Base-by-base conservation (phyloP, 2,329 filamentous ascomycete species). In the Hypoxylon sp. region DNA sequence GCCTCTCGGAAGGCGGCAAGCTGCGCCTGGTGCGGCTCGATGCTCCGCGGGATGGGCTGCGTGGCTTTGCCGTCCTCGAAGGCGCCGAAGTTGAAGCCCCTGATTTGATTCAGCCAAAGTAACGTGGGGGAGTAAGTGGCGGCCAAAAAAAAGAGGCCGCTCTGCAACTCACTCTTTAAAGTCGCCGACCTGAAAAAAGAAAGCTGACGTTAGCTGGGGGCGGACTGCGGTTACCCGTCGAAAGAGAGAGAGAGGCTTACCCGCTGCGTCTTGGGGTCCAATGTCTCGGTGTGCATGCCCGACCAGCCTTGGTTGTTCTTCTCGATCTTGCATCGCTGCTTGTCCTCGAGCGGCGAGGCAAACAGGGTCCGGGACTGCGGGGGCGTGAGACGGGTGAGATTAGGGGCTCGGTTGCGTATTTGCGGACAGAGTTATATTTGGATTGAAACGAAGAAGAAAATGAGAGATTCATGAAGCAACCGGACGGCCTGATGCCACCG, bases 51-150 rank as follows among this genome's bases (percentile, higher is more conserved):
- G 1, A 98, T 79, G 7, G 89, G 88, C 73, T 98, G 94, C 60
- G 89, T 86, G 11, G 89, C 83, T 74, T 87, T 86, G 65, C 85
- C 82, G 61, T 86, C 67, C 55, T 79, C 71, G 71, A 95, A 96
- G 66, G 91, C 86, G 63, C 89, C 91, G 70, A 98, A 89, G 78
- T 98, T 99, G 81, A 98, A 94, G 31, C 89, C 92, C 78, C 92
- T 95, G n/a, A n/a, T 60, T 15, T 33, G 6, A 24, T 10, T 63
- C 42, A 60, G 56, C 46, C 21, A 7, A 35, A 35, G 15, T 35
- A 17, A 17, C 9, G 9, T 35, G n/a, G 9, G 26, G 17, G 1
- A 48, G 10, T 42, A 23, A 43, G 15, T n/a, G 21, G 48, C 26
- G 57, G 5, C 21, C 33, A 27, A 23, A 43, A 5, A 17, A 18